Percentiles rank a stretch among this genome's conserved stretches.
Conservation (phyloP, 345 rosid genomes). For the Salix arbutifolia region DNA sequence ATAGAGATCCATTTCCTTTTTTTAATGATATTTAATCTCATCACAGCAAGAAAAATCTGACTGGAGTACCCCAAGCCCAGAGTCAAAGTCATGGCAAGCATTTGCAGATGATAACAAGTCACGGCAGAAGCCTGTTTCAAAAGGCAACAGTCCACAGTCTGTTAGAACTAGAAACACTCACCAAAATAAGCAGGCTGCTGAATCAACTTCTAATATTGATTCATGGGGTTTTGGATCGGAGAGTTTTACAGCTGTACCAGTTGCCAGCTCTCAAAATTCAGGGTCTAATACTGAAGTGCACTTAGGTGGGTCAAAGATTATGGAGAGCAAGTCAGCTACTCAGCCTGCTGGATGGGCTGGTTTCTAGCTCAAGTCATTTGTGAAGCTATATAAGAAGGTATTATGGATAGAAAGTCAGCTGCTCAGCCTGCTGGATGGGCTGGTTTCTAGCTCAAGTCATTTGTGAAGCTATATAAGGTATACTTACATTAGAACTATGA, state of each 20-base stretch:
- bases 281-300: conserved; percentile 41
- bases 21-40: conserved; percentile 12
- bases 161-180: conserved; percentile 47
- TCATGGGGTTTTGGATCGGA: conserved; percentile 86
- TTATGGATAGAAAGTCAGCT: conserved; percentile 43
- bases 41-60: conserved; percentile 47
- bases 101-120: conserved; percentile 56
- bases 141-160: conserved; percentile 38
- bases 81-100: conserved; percentile 68
- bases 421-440: conserved; percentile 97
- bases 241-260: conserved; percentile 57
- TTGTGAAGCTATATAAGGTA: not conserved
- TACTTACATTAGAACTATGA: not conserved
- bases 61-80: conserved; percentile 44
- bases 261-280: conserved; percentile 28
- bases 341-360: conserved; percentile 99
- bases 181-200: conserved; percentile 45
- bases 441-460: conserved; percentile 56
- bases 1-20: not conserved
- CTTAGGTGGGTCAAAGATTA: conserved; percentile 36
- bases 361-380: conserved; percentile 40
- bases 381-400: not conserved
- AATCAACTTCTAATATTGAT: conserved; percentile 42
- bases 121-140: conserved; percentile 38
- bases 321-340: conserved; percentile 46